A percentile compares a stretch with the other conserved stretches of the same genome.
phyloP scores from a whole-genome alignment of 345 rosid genomes.

The Clausena lansium region DNA sequence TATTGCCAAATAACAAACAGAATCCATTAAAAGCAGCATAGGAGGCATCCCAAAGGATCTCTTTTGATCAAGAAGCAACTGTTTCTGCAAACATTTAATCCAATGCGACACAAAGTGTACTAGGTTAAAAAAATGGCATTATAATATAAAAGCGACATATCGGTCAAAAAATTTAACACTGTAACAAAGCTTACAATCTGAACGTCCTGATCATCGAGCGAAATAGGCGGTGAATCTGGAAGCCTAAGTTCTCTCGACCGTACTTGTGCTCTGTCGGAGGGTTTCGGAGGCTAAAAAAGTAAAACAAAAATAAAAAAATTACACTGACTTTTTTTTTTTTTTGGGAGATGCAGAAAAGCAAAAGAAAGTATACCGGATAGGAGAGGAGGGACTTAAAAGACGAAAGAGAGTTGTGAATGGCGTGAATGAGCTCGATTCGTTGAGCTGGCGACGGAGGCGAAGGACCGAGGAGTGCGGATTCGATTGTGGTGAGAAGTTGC shows the following conservation, averaged over 20 bases:
- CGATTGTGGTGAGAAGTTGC: constrained; percentile 65
- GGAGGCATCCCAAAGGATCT: background rate
- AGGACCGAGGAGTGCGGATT: constrained; percentile 62
- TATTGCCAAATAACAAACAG: too few relatives aligned
- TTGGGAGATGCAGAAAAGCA: background rate
- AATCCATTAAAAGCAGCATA: background rate
- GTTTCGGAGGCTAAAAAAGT: constrained; percentile 65
- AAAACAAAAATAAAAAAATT: background rate
- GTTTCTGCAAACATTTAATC: background rate
- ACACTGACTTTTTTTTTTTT: background rate
- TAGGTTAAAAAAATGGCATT: background rate
- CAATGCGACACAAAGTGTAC: background rate
- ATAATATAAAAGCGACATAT: background rate
- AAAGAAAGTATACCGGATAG: constrained; percentile 46
- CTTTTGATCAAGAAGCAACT: background rate
- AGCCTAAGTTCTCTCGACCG: constrained; percentile 81
- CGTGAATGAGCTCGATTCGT: constrained; percentile 74
- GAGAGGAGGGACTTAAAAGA: constrained; percentile 71
- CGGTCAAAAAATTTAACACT: background rate
- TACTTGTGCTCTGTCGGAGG: constrained; percentile 74
- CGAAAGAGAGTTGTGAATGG: constrained; percentile 63
- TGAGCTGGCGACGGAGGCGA: constrained; percentile 66
- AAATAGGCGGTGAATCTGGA: constrained; percentile 76
- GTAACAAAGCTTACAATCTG: constrained; percentile 59
- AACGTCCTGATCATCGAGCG: constrained; percentile 86